Conservation (phyloP, 148 eudicot genomes). For the Chenopodium formosanum region DNA sequence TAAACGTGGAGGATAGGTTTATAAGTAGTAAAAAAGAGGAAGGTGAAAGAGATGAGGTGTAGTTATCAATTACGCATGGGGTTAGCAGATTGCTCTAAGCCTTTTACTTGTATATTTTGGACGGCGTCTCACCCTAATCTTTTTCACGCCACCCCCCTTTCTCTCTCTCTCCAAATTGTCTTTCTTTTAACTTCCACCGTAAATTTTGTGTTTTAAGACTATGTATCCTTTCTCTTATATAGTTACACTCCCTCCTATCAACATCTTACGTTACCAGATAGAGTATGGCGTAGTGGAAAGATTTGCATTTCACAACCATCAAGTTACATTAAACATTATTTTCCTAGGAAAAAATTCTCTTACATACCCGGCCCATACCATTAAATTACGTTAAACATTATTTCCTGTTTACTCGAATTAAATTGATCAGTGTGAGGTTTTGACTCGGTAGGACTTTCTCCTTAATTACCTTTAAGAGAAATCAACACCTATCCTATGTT, state of each 20-base stretch:
- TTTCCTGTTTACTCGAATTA: no score
- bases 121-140: constrained; percentile 57
- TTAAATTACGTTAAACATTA: no score
- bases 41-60: background rate
- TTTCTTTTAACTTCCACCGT: constrained; percentile 13
- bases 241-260: background rate
- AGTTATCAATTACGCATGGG: constrained; percentile 70
- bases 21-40: background rate
- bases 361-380: no score
- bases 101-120: constrained; percentile 42
- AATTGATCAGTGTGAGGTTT: no score
- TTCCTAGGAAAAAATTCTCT: no score
- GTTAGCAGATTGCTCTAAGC: constrained; percentile 39
- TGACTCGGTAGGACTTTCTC: no score
- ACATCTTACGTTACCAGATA: constrained; percentile 2
- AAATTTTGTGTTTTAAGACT: constrained; percentile 25
- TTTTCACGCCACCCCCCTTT: constrained; percentile 57
- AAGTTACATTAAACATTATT: no score
- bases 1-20: background rate
- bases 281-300: no score
- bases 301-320: no score
- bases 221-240: constrained; percentile 8
- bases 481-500: background rate
- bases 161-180: constrained; percentile 4
- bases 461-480: no score